Conservation (phyloP, 1,284 basidiomycete species). For the Rhodofomes roseus region DNA sequence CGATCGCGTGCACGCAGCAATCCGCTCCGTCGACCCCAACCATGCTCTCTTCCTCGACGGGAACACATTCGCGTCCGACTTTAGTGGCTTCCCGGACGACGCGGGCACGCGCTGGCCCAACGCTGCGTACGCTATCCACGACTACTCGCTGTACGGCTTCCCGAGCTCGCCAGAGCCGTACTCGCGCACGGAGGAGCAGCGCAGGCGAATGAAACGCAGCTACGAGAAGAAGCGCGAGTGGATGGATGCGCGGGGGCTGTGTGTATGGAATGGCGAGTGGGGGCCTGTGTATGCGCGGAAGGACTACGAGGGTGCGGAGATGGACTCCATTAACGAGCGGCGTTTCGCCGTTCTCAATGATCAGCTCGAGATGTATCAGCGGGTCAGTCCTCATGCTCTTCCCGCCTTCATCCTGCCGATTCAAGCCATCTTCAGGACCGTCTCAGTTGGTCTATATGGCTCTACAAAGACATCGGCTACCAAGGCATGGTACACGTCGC, state of each 20-base stretch:
- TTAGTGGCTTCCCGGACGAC: constrained; percentile 55
- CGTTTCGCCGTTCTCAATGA: constrained; percentile 65
- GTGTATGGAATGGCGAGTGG: constrained; percentile 81
- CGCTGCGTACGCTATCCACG: constrained; percentile 76
- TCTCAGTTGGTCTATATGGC: constrained; percentile 80
- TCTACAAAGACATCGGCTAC: constrained; percentile 85
- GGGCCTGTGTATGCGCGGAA: constrained; percentile 63
- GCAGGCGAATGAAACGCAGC: constrained; percentile 42
- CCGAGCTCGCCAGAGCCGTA: constrained; percentile 53
- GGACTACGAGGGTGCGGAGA: constrained; percentile 56
- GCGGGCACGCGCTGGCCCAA: constrained; percentile 48
- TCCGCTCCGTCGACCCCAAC: constrained; percentile 58
- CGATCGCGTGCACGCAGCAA: constrained; percentile 56
- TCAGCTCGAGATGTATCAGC: constrained; percentile 71
- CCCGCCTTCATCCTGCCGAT: background rate
- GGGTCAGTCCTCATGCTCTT: constrained; percentile 32
- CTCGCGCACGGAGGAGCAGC: constrained; percentile 48
- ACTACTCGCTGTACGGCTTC: constrained; percentile 71
- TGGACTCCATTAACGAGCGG: constrained; percentile 63
- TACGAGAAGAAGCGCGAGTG: constrained; percentile 68
- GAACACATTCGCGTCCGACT: constrained; percentile 78
- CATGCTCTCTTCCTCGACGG: constrained; percentile 70
- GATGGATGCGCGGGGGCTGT: constrained; percentile 63
- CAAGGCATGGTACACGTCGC: constrained; percentile 79
- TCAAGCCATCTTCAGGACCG: constrained; percentile 42